Evolutionary conservation across 371 early-diverging fungal genomes (phyloP), one percentile per base, ranked within the genome.

Genomic region (Furculomyces boomerangus): DNA sequence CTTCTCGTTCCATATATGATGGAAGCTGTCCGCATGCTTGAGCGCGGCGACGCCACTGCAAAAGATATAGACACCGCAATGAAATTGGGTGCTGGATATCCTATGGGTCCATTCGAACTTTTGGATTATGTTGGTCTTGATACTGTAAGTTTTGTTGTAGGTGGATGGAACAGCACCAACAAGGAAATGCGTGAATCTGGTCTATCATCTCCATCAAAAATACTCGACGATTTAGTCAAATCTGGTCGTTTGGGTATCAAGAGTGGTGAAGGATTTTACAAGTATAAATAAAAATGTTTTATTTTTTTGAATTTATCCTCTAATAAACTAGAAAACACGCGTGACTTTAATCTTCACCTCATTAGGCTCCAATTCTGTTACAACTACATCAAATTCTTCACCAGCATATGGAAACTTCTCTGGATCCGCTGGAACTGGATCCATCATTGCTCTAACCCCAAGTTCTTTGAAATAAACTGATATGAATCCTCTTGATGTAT

Each of bases 1-100:
- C 78, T 96, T 44, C 71, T 96, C 55, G 90, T 94, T 7, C 97
- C 97, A 8, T 96, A 94, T 67, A 81, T 93, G 79, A 77, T 92
- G 77, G 97, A 96, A 71, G 79, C 93, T 16, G 67, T 92, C 45
- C 81, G 90, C 30, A 72, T 94, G 32, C 72, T 87, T 35, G 94
- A 94, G 62, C 86, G 93, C 59, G 88, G 84, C 25, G 94, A 88
- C 40, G 94, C 94, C 1, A 71, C 79, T 24, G 71, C 80, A 47
- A 70, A 81, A 61, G 97, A 96, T 63, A 81, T 96, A 41, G 97
- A 96, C 63, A 81, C 78, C 28, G 93, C 93, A 31, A 96, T 96
- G 97, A 93, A 93, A 70, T 80, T 93, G 46, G 97, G 97, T 55
- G 93, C 94, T 45, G 97, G 94, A 30, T 92, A 92, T 77, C 96